Percentiles rank a stretch among this genome's conserved stretches.
phyloP scores from a whole-genome alignment of 225 moss, liverwort and hornwort species.

The Pseudisothecium myosuroides region DNA sequence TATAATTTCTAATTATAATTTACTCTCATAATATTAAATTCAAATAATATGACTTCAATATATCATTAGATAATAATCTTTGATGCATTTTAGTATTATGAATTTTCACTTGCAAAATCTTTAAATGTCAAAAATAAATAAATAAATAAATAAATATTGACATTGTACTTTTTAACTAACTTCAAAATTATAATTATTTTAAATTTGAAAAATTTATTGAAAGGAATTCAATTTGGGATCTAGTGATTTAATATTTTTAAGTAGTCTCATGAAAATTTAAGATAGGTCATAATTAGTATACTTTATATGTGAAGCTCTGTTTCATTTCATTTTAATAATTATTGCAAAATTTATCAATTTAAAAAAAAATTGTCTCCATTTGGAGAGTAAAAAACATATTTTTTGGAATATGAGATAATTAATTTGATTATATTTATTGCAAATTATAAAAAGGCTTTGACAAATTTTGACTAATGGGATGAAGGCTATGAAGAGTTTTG shows the following conservation, averaged over 20 bases:
- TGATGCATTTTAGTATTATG: background rate
- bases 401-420: background rate
- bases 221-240: background rate
- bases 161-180: background rate
- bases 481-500: too few relatives aligned
- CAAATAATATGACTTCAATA: background rate
- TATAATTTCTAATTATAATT: too few relatives aligned
- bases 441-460: background rate
- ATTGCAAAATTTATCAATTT: too few relatives aligned
- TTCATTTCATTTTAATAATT: background rate
- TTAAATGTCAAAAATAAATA: rapidly evolving
- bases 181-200: background rate
- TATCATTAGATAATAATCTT: background rate
- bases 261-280: background rate
- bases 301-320: rapidly evolving
- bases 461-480: background rate
- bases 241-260: too few relatives aligned
- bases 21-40: background rate
- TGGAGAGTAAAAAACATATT: rapidly evolving
- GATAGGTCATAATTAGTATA: too few relatives aligned
- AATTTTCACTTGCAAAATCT: too few relatives aligned
- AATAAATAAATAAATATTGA: background rate
- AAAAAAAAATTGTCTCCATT: too few relatives aligned
- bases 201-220: background rate
- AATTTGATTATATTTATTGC: background rate